Percentiles rank a stretch among this genome's conserved stretches.
phyloP scores from a whole-genome alignment of 2,329 filamentous ascomycete genomes.

The Cladosporium sphaerospermum region DNA sequence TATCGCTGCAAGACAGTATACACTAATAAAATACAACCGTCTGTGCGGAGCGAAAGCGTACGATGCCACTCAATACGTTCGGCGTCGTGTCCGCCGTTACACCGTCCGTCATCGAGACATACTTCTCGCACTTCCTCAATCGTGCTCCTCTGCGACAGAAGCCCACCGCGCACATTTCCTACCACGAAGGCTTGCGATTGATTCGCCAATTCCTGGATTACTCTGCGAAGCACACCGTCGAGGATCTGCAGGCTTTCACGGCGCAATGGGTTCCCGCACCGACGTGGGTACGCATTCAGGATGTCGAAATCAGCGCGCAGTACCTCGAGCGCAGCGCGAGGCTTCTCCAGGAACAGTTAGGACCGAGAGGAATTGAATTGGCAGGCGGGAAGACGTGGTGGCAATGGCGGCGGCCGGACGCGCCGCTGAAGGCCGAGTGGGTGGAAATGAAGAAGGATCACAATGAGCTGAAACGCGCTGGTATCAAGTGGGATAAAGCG shows the following conservation, averaged over 20 bases:
- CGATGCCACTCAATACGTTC: conserved; percentile 68
- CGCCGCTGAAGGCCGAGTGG: conserved; percentile 76
- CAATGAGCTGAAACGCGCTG: conserved; percentile 56
- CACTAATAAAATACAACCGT: too few relatives aligned
- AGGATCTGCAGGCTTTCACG: conserved; percentile 89
- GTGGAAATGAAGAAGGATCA: conserved; percentile 89
- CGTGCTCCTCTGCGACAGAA: conserved; percentile 68
- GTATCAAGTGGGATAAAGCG: conserved; percentile 58
- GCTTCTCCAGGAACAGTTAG: conserved; percentile 67
- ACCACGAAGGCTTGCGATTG: conserved; percentile 84
- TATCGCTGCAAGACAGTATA: neutral
- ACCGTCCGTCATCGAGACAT: conserved; percentile 79
- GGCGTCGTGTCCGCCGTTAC: conserved; percentile 78
- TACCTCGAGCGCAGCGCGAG: conserved; percentile 61
- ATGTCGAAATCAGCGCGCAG: conserved; percentile 58
- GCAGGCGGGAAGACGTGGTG: conserved; percentile 84
- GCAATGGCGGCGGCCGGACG: conserved; percentile 71
- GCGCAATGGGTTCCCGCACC: conserved; percentile 86
- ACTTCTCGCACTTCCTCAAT: conserved; percentile 84
- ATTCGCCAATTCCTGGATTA: conserved; percentile 81
- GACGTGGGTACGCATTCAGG: conserved; percentile 76
- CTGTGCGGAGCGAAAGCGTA: too few relatives aligned
- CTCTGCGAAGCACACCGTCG: conserved; percentile 82
- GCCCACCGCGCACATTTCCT: conserved; percentile 84
- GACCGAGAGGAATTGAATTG: conserved; percentile 62